Percentiles rank a stretch among this genome's conserved stretches.
Conservation (phyloP, 441 rosid species). For the Daphne laureola region DNA sequence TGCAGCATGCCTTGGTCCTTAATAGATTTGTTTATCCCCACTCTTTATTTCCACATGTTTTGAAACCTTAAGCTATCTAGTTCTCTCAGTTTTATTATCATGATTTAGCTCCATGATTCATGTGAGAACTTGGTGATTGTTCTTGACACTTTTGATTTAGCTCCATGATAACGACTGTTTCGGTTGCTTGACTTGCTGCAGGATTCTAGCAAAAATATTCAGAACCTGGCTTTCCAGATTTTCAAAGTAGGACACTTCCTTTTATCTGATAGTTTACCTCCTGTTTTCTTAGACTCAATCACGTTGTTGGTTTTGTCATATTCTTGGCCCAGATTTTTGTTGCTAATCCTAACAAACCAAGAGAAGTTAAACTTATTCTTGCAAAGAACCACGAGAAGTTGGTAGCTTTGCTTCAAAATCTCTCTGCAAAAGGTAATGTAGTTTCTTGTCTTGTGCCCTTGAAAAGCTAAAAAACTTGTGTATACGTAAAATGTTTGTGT, state of each 20-base stretch:
- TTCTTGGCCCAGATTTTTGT: slow-evolving; percentile 57
- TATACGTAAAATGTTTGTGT: no score
- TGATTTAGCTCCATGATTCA: no score
- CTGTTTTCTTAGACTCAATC: neutral
- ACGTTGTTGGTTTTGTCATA: slow-evolving; percentile 1
- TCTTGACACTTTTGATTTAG: no score
- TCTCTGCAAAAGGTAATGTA: slow-evolving; percentile 70
- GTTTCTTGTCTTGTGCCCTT: no score
- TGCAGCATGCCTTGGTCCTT: no score
- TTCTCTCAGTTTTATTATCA: no score
- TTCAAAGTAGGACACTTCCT: slow-evolving; percentile 54
- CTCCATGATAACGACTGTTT: no score
- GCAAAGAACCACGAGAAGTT: slow-evolving; percentile 74
- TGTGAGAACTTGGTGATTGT: no score
- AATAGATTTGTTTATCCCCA: no score
- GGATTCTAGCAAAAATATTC: slow-evolving; percentile 96
- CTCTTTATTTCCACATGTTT: no score
- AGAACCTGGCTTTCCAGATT: slow-evolving; percentile 88
- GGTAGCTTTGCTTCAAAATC: slow-evolving; percentile 60
- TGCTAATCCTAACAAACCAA: slow-evolving; percentile 96
- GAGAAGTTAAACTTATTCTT: slow-evolving; percentile 74
- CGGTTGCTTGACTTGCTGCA: slow-evolving; percentile 21
- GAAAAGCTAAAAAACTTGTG: no score
- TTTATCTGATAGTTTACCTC: neutral
- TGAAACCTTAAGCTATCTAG: no score